Evolutionary conservation across 2,329 filamentous ascomycete genomes (phyloP), one percentile per base, ranked within the genome.

Genomic region (Basipetospora chlamydospora): DNA sequence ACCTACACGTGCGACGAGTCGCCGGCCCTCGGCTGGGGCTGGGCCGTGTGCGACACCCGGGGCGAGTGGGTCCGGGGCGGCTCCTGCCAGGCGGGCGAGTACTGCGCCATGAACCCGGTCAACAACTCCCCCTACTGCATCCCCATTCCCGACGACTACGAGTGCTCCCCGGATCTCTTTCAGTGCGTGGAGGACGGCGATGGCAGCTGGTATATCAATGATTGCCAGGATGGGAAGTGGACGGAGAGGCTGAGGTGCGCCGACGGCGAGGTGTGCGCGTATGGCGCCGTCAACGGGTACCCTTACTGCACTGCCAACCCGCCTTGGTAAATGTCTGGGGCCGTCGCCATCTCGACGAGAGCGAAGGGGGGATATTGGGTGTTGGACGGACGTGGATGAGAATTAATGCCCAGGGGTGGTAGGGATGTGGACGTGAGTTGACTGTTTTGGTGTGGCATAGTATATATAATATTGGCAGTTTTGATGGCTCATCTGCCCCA

Each of bases 101-200:
- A 26, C 33, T 42, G 41, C 39, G 26, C 28, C 35, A 40, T 42
- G 35, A 42, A 41, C 36, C 26, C 38, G 16, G 26, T 35, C 35
- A 42, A 42, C 35, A 35, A 28, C 3, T 29, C 32, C 3, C 41
- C 41, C 7, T 39, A 42, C 39, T 42, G 38, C 33, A 18, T 42
- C 28, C 17, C 17, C 11, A 32, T 32, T 9, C 21, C 31, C 13
- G n/a, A 9, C 3, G 4, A 8, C 1, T 17, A 38, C 6, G 28
- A 32, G 34, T 40, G 41, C 33, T 28, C 25, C 9, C 30, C 41
- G 0, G 35, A 37, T 3, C 30, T 34, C 18, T 39, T 31, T 31
- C 41, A 28, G 31, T 42, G 38, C 29, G 30, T 21, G 9, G 30
- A 37, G 33, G 25, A 32, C 17, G 26, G 25, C 2, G 25, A 35